These are phyloP conservation scores for Sarcodon sp. DNA, from an alignment of 768 basidiomycete genomes.

Conservation along the genomic window DNA sequence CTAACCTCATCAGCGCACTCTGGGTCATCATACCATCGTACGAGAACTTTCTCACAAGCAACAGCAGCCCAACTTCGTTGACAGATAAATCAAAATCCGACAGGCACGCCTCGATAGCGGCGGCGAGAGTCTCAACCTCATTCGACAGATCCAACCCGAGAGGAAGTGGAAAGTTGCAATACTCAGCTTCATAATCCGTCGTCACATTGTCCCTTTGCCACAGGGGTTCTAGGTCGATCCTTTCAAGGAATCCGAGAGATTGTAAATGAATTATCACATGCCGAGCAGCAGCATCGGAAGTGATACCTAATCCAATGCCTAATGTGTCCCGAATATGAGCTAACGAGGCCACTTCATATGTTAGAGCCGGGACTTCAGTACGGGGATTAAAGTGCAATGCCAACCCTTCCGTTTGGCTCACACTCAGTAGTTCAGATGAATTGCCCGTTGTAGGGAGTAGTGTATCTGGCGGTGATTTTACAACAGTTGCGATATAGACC, in stretches of 20 bases:
- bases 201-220: conserved; percentile 18
- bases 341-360: conserved; percentile 46
- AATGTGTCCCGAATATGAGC: conserved; percentile 50
- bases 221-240: conserved; percentile 24
- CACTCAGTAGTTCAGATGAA: conserved; percentile 35
- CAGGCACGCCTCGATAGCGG: conserved; percentile 59
- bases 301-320: conserved; percentile 42
- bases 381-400: conserved; percentile 8
- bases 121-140: conserved; percentile 61
- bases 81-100: conserved; percentile 57
- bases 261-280: conserved; percentile 47
- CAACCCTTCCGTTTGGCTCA: conserved; percentile 18
- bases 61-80: conserved; percentile 62
- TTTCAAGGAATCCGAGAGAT: conserved; percentile 47
- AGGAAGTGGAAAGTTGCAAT: conserved; percentile 56
- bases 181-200: conserved; percentile 18
- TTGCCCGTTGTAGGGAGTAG: conserved; percentile 5
- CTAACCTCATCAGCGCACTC: conserved; percentile 52
- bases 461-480: conserved; percentile 26
- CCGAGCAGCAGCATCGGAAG: conserved; percentile 36
- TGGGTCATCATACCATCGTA: conserved; percentile 63
- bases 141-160: conserved; percentile 58
- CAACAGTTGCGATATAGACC: conserved; percentile 42
- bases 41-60: conserved; percentile 61
- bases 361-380: conserved; percentile 20